Percentiles rank a stretch among this genome's conserved stretches.
phyloP scores from a whole-genome alignment of 192 early-diverging fungal genomes.

The Backusella psychrophila region DNA sequence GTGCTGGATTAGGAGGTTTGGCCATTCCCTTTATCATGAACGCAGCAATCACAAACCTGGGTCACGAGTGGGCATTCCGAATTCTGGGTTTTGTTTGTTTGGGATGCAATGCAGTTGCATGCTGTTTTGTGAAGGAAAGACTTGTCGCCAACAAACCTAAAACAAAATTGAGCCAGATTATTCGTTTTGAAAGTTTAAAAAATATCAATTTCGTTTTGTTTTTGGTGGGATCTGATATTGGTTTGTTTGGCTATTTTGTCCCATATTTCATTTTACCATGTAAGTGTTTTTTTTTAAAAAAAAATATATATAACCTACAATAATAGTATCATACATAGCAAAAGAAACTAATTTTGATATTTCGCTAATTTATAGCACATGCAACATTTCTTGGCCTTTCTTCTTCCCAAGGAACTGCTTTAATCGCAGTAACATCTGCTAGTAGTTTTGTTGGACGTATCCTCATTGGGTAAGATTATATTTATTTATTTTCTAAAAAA shows the following conservation, averaged over 20 bases:
- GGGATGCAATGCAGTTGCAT: background rate
- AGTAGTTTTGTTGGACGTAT: slow-evolving; percentile 29
- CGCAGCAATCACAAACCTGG: slow-evolving; percentile 49
- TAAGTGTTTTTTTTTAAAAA: slow-evolving; percentile 9
- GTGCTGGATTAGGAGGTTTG: slow-evolving; percentile 73
- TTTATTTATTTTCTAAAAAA: background rate
- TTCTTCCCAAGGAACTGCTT: slow-evolving; percentile 18
- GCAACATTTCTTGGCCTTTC: slow-evolving; percentile 20
- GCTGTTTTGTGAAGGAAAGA: slow-evolving; percentile 14
- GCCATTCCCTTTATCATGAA: slow-evolving; percentile 57
- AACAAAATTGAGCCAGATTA: slow-evolving; percentile 18
- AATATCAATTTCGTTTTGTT: slow-evolving; percentile 19
- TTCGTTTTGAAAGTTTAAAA: slow-evolving; percentile 17
- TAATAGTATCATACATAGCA: no score
- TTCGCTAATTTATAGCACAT: slow-evolving; percentile 13
- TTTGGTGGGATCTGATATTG: slow-evolving; percentile 16
- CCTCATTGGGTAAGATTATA: background rate
- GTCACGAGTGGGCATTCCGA: slow-evolving; percentile 45
- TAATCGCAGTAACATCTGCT: slow-evolving; percentile 18
- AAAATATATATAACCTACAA: background rate
- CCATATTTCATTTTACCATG: slow-evolving; percentile 28
- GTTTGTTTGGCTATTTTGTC: slow-evolving; percentile 26
- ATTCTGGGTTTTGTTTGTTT: slow-evolving; percentile 27
- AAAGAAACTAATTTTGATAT: background rate
- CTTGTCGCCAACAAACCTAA: background rate